A percentile compares a stretch with the other conserved stretches of the same genome.
phyloP scores from a whole-genome alignment of 768 basidiomycete species.

The Lentinula aciculospora region DNA sequence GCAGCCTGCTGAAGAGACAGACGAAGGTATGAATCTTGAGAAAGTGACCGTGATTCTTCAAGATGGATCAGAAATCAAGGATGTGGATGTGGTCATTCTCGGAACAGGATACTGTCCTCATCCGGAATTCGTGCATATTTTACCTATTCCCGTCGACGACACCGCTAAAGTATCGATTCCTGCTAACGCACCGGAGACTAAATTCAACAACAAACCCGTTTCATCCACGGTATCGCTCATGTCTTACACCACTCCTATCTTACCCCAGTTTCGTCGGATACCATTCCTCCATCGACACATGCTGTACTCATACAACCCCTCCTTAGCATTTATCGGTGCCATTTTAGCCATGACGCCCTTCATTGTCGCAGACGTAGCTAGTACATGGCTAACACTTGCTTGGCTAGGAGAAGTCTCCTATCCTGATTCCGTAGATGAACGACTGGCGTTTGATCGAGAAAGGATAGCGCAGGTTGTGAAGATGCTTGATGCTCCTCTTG shows the following conservation, averaged over 20 bases:
- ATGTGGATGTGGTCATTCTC: slow-evolving; percentile 36
- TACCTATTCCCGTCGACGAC: not conserved
- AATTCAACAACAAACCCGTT: not conserved
- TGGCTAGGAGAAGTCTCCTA: slow-evolving; percentile 28
- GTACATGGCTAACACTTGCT: slow-evolving; percentile 41
- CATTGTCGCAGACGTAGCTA: slow-evolving; percentile 40
- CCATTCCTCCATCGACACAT: slow-evolving; percentile 40
- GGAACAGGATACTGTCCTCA: slow-evolving; percentile 43
- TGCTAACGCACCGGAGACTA: not conserved
- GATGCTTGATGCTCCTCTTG: not conserved
- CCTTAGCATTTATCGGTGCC: slow-evolving; percentile 40
- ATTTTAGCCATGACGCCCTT: slow-evolving; percentile 42
- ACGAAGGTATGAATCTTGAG: not conserved
- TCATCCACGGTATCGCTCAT: not conserved
- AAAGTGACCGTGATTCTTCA: slow-evolving; percentile 29
- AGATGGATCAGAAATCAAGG: slow-evolving; percentile 31
- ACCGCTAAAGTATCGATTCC: too few relatives aligned
- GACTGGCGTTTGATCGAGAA: slow-evolving; percentile 31
- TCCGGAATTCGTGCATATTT: slow-evolving; percentile 24
- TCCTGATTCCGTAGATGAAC: slow-evolving; percentile 25
- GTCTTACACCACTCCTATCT: not conserved
- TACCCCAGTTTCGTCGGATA: slow-evolving; percentile 21
- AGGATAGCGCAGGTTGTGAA: slow-evolving; percentile 21
- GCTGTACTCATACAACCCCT: slow-evolving; percentile 39
- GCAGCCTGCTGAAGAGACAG: not conserved